Conservation (phyloP, 2,329 filamentous ascomycete species). For the Claviceps monticola region DNA sequence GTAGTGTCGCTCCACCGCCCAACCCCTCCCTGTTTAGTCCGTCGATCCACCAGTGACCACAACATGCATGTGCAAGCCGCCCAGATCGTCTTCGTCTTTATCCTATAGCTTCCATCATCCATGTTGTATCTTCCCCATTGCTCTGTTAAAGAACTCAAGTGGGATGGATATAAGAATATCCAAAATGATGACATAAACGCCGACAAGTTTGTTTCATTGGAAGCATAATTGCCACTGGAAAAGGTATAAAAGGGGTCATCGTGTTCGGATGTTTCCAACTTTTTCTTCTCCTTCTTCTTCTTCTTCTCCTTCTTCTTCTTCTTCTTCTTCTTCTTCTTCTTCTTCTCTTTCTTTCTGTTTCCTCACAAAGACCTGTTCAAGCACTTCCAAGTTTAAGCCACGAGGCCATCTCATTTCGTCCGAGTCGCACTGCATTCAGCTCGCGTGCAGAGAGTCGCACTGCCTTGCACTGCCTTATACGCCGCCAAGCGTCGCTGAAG, state of each 20-base stretch:
- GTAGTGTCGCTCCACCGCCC: neutral
- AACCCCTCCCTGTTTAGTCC: constrained; percentile 13
- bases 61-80: constrained; percentile 12
- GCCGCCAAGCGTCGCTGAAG: neutral
- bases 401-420: neutral
- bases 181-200: constrained; percentile 28
- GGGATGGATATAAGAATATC: constrained; percentile 28
- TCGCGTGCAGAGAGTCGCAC: constrained; percentile 1
- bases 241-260: constrained; percentile 48
- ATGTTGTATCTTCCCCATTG: constrained; percentile 14
- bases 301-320: constrained; percentile 26
- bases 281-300: constrained; percentile 38
- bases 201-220: constrained; percentile 27
- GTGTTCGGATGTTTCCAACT: constrained; percentile 25
- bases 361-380: neutral
- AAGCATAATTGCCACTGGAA: constrained; percentile 23
- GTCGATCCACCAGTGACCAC: constrained; percentile 16
- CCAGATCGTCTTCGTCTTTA: neutral
- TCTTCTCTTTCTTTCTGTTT: constrained; percentile 1
- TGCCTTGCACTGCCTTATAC: neutral
- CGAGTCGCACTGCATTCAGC: neutral
- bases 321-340: constrained; percentile 22
- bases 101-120: neutral
- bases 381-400: neutral
- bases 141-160: constrained; percentile 19